Percentiles rank a stretch among this genome's conserved stretches.
These are phyloP conservation scores for Pilasporangium apinafurcum DNA, from an alignment of 352 stramenopile species.

Conservation along the genomic window DNA sequence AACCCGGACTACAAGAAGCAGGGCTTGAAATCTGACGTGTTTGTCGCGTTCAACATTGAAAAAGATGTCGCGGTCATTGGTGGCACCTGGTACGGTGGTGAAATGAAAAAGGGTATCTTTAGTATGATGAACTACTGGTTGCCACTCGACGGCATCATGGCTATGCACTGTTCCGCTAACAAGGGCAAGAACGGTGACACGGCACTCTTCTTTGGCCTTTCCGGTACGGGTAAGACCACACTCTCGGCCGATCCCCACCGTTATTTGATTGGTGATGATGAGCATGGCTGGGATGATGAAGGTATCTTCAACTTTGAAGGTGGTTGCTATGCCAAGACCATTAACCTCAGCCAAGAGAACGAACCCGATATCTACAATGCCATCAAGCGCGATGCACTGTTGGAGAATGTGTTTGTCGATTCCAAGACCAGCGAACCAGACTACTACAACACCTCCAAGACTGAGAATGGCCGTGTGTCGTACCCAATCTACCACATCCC, in stretches of 20 bases:
- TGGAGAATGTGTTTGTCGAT: constrained; percentile 95
- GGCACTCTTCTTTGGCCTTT: constrained; percentile 97
- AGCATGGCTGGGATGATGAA: constrained; percentile 97
- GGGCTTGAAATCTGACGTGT: constrained; percentile 94
- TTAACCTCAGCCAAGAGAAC: constrained; percentile 93
- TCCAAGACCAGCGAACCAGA: constrained; percentile 77
- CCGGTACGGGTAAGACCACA: constrained; percentile 87
- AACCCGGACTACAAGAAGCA: constrained; percentile 94
- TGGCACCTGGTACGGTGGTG: constrained; percentile 95
- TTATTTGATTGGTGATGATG: constrained; percentile 76
- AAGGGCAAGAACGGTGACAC: constrained; percentile 95
- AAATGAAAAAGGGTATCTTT: constrained; percentile 99
- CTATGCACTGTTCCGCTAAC: constrained; percentile 99
- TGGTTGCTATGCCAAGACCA: constrained; percentile 99
- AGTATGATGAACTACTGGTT: constrained; percentile 99
- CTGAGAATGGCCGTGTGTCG: constrained; percentile 97
- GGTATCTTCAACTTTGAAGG: constrained; percentile 99
- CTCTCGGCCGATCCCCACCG: constrained; percentile 84
- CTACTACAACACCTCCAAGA: constrained; percentile 96
- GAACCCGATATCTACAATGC: constrained; percentile 98
- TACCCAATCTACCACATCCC: constrained; percentile 99
- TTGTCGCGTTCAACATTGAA: constrained; percentile 97
- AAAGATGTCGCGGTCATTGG: constrained; percentile 94
- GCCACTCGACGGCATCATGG: constrained; percentile 92
- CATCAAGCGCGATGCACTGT: constrained; percentile 95